Conservation (phyloP, 495 filamentous ascomycete genomes). For the Massariosphaeria phaeospora region DNA sequence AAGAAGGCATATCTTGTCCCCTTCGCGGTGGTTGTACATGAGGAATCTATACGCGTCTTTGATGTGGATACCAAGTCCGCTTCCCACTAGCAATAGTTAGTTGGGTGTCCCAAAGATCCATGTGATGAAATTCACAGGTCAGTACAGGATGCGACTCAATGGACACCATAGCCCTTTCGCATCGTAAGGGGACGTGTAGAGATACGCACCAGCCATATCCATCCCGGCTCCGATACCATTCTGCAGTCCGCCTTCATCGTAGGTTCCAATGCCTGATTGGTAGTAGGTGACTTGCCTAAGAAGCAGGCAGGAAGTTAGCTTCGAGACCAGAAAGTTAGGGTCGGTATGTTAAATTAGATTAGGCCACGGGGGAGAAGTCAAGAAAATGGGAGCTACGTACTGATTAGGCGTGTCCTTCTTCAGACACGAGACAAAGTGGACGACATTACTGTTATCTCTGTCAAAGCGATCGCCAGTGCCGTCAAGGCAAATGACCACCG, state of each 20-base stretch:
- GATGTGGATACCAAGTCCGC: constrained; percentile 40
- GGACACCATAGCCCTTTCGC: too few relatives aligned
- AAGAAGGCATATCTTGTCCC: constrained; percentile 41
- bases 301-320: too few relatives aligned
- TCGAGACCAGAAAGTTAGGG: too few relatives aligned
- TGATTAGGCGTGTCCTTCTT: constrained; percentile 38
- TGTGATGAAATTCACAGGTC: too few relatives aligned
- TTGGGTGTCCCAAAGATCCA: too few relatives aligned
- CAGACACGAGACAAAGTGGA: constrained; percentile 41
- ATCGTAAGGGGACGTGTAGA: too few relatives aligned
- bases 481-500: constrained; percentile 42
- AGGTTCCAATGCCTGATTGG: constrained; percentile 44
- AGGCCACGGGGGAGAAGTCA: too few relatives aligned
- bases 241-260: constrained; percentile 38
- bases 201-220: constrained; percentile 44
- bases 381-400: constrained; percentile 7
- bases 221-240: constrained; percentile 37
- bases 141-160: too few relatives aligned
- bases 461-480: constrained; percentile 45
- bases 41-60: constrained; percentile 43
- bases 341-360: too few relatives aligned
- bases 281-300: constrained; percentile 45
- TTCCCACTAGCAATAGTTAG: too few relatives aligned
- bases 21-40: constrained; percentile 41
- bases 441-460: constrained; percentile 44